phyloP scores from a whole-genome alignment of 768 basidiomycete genomes.

The Pholiota microspora region DNA sequence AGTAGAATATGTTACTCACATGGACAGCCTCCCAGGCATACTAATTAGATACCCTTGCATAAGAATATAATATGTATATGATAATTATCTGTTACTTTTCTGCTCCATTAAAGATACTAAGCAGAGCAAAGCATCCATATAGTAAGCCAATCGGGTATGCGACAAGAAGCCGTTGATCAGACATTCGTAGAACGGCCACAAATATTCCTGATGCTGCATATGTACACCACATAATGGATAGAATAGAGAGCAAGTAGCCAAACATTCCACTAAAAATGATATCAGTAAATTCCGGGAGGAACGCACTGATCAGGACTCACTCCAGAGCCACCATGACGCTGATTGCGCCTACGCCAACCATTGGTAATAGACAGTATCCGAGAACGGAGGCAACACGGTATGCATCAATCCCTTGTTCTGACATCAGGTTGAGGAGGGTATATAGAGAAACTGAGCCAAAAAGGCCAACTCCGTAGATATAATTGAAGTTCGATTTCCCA shows the following conservation, averaged over 20 bases:
- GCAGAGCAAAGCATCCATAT: slow-evolving; percentile 91
- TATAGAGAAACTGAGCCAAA: slow-evolving; percentile 92
- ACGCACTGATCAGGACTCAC: slow-evolving; percentile 45
- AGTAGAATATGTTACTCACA: slow-evolving; percentile 2
- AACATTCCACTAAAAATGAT: slow-evolving; percentile 59
- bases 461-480: slow-evolving; percentile 98
- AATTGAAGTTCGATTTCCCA: slow-evolving; percentile 97
- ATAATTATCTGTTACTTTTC: slow-evolving; percentile 26
- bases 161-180: slow-evolving; percentile 90
- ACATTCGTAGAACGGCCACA: slow-evolving; percentile 92
- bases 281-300: slow-evolving; percentile 11
- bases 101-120: slow-evolving; percentile 80
- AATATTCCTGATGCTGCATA: slow-evolving; percentile 96
- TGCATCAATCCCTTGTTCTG: slow-evolving; percentile 90
- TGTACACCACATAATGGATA: slow-evolving; percentile 96
- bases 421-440: slow-evolving; percentile 95
- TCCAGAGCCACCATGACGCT: slow-evolving; percentile 87
- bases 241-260: slow-evolving; percentile 78
- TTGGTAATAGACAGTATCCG: slow-evolving; percentile 94
- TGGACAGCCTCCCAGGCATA: neutral
- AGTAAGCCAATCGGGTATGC: slow-evolving; percentile 95
- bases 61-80: slow-evolving; percentile 1
- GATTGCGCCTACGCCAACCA: slow-evolving; percentile 91
- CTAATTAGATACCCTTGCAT: slow-evolving; percentile 10
- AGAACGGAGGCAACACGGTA: slow-evolving; percentile 94